Evolutionary conservation across 208 protist species (phyloP), one percentile per base, ranked within the genome.

Genomic region (Trypanosoma boissoni): DNA sequence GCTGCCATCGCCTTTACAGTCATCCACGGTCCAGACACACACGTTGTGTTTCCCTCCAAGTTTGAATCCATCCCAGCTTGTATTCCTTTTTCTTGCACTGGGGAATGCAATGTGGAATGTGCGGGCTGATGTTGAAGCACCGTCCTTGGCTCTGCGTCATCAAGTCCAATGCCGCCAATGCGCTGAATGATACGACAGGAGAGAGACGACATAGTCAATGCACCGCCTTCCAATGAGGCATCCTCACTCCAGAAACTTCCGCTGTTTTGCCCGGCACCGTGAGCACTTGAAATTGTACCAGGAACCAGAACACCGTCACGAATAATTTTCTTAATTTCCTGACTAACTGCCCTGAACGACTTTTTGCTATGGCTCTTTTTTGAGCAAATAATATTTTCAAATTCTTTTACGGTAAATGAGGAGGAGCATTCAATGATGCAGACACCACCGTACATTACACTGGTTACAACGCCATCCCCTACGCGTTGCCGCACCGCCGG

Each of bases 361-460:
- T 28, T 66, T 48, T 29, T 56, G 55, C 3, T 31, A 12, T 8
- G 57, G 42, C 21, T 44, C 55, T 54, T 63, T 29, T 20, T 23
- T 27, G 2, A 7, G 21, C 41, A 23, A 29, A 94, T 58, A 37
- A 83, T 48, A 1, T 31, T n/a, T 60, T 86, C 60, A 39, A 94
- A 54, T 55, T 73, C 58, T 10, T 26, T 27, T 18, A 59, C 74
- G 0, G 78, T 80, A 29, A 51, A 56, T 27, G 52, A 20, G 2
- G 68, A 83, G 27, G 60, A 74, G 52, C 72, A 86, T 57, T 94
- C 83, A 10, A 94, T 59, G 9, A 86, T 29, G 44, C 85, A 68
- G 12, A 79, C 57, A 32, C 88, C 88, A 45, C 88, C 88, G 62
- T 94, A 94, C 84, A 94, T 90, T 31, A 94, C 58, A 42, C 80